phyloP scores from a whole-genome alignment of 2,329 filamentous ascomycete genomes.

The Plectosphaerella cucumerina region DNA sequence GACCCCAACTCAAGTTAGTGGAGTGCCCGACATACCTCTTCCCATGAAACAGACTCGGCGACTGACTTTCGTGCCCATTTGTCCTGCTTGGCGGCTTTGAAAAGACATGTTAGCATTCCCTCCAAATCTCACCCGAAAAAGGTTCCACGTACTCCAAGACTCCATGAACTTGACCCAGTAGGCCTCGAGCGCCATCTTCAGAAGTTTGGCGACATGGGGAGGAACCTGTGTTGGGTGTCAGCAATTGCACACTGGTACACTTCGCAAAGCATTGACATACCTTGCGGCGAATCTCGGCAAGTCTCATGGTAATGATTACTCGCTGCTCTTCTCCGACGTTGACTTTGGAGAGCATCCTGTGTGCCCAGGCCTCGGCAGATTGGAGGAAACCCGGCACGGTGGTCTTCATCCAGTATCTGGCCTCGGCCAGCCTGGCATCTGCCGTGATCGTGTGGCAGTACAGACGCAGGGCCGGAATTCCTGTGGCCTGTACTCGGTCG shows the following conservation, averaged over 20 bases:
- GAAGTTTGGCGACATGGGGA: neutral
- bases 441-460: conserved; percentile 28
- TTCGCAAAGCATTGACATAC: neutral
- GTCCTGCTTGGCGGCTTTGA: neutral
- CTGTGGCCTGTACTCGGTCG: conserved; percentile 20
- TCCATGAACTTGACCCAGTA: conserved; percentile 13
- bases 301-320: neutral
- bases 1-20: conserved; percentile 14
- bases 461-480: conserved; percentile 24
- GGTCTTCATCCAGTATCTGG: conserved; percentile 22
- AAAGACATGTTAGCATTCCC: no score
- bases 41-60: conserved; percentile 9
- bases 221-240: conserved; percentile 6
- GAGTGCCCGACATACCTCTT: conserved; percentile 10
- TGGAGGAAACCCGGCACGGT: conserved; percentile 20
- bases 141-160: conserved; percentile 10
- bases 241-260: neutral
- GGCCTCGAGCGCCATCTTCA: conserved; percentile 7
- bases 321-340: neutral
- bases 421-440: conserved; percentile 23
- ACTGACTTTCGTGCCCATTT: conserved; percentile 15
- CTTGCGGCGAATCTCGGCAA: neutral
- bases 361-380: conserved; percentile 22
- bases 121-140: neutral
- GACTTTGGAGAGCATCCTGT: conserved; percentile 3